Base-by-base conservation (phyloP, 129 eudicot species). In the Arctium lappa region DNA sequence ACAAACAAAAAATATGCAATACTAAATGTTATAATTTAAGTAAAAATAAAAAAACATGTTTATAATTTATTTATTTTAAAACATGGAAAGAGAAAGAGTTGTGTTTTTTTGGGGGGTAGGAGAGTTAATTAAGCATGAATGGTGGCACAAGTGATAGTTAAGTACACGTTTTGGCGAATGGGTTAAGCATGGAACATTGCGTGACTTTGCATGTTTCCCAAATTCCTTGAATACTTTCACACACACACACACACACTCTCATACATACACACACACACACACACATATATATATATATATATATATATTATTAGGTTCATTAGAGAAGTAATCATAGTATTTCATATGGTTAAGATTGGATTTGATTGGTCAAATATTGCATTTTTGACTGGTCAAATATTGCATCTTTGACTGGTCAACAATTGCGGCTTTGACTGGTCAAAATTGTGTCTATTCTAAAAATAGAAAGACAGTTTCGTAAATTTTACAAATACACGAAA, bases 121-220 rank as follows among this genome's bases (percentile, higher is more conserved):
- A 79, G 66, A 68, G 68, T 69, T 70, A 80, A 80, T 69, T 70
- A 80, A 80, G 83, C 83, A 80, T 80, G 77, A 76, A 80, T 71
- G 83, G 77, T 80, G 83, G 77, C 73, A 16, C 50, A 80, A 56
- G 62, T 42, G 63, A 77, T 77, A 75, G 79, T 84, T 73, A 72
- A 84, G 83, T 84, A 78, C 83, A 84, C 86, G 86, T 78, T 84
- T 78, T 72, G 75, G 69, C 50, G 74, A 78, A 84, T 84, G 86
- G 86, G 71, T 72, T 72, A 84, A 78, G 86, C 86, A 78, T 84
- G 86, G 83, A 78, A 78, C 83, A 78, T 84, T 84, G 86, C 83
- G 86, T 84, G 86, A 84, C 56, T 65, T 79, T 72, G n/a, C 74
- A 84, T 84, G 79, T 84, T 72, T 68, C 86, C 73, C 44, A 78